These are phyloP conservation scores for Cyberlindnera americana DNA, from an alignment of 805 yeast genomes.

Conservation along the genomic window DNA sequence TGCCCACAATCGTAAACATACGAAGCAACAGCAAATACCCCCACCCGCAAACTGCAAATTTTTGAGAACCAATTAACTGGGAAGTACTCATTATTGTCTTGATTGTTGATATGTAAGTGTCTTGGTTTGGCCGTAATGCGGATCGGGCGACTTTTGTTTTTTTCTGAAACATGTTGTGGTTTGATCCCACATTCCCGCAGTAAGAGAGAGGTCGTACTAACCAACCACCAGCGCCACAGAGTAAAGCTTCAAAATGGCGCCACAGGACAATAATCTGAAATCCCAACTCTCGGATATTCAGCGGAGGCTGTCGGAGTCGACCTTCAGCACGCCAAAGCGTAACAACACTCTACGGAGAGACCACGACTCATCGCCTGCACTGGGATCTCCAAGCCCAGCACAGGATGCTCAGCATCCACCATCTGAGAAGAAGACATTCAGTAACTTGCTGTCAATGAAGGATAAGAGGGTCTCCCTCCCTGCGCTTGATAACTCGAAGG, in stretches of 20 bases:
- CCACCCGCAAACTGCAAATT: no score
- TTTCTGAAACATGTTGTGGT: no score
- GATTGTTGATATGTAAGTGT: no score
- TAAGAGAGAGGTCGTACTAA: no score
- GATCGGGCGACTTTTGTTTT: no score
- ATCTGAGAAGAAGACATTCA: conserved; percentile 16
- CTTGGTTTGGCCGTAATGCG: no score
- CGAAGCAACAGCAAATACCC: no score
- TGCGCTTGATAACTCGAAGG: conserved; percentile 20
- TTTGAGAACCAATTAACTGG: no score
- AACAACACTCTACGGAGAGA: conserved; percentile 13
- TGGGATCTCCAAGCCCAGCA: conserved; percentile 5
- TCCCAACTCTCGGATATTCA: conserved; percentile 42
- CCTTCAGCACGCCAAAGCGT: conserved; percentile 26
- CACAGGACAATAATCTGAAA: conserved; percentile 33
- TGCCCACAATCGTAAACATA: not conserved
- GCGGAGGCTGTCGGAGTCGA: conserved; percentile 32
- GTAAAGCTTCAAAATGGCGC: conserved; percentile 13
- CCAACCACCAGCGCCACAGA: conserved; percentile 5
- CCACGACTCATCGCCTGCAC: conserved; percentile 6
- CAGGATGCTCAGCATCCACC: conserved; percentile 2
- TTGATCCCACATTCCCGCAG: conserved; percentile 1
- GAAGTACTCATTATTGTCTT: no score
- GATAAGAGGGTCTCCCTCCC: conserved; percentile 29
- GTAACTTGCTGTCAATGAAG: conserved; percentile 20